Evolutionary conservation across 306 rosid genomes (phyloP), one percentile per base, ranked within the genome.

Genomic region (Pachyrhizus erosus): DNA sequence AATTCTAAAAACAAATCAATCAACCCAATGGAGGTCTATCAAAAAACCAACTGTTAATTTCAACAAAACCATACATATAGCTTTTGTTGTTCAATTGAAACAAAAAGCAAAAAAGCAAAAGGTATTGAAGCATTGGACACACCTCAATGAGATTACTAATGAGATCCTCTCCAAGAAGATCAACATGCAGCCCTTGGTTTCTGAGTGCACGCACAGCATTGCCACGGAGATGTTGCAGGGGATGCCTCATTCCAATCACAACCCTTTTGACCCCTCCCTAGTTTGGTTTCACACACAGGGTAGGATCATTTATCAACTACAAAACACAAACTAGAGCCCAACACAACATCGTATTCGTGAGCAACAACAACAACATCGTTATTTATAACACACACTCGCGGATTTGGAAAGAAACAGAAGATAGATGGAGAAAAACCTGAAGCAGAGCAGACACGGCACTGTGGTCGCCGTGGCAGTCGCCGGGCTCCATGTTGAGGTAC

Each of bases 161-260:
- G 70, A 96, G 88, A 49, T 96, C 98, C 91, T 96, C 98, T 33
- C 96, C 96, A 61, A 93, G 93, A 73, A 96, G 91, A 82, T 93
- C 88, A 82, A 96, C 99, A 10, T 78, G 88, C 77, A 96, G 23
- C 20, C 99, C 99, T 48, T 92, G 89, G 75, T 88, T 88, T 85
- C 98, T 87, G 82, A 96, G 80, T 10, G 91, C 97, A 54, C 92
- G 86, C 1, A 96, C 84, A 6, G 98, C 97, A 75, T 84, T 91
- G 64, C 99, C 98, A 58, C 98, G 90, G 12, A 92, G 87, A 87
- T 93, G 98, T 80, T 86, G 94, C 88, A 96, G 60, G 11, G 98
- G 99, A 79, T 93, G 97, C 68, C 99, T 91, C 85, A 96, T 81
- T 71, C 99, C 99, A 74, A 96, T 83, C 70, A 96, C 98, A 55